Evolutionary conservation across 163 green algal genomes (phyloP).

Genomic region (Chlamydomonas reinhardtii): DNA sequence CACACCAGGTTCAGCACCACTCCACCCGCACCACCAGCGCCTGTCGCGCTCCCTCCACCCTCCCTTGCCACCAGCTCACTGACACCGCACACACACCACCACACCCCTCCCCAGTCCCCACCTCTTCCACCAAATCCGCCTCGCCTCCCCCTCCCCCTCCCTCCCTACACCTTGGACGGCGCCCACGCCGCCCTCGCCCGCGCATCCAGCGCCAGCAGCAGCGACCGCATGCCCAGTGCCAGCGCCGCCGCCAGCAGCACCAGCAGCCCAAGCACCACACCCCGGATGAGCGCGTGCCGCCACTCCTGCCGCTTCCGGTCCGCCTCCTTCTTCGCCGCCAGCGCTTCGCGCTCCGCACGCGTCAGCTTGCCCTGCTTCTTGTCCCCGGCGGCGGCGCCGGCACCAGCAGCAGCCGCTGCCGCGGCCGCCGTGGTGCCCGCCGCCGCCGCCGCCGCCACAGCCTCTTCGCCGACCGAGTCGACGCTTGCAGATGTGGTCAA

Average conservation of each 20-base stretch:
- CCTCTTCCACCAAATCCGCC: too few species aligned
- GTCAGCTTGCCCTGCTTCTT: slow-evolving; percentile 26
- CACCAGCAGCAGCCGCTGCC: slow-evolving; percentile 17
- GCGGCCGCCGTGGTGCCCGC: not conserved
- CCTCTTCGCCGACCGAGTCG: not conserved
- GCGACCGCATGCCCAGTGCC: not conserved
- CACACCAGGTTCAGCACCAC: too few species aligned
- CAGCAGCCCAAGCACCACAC: slow-evolving; percentile 8
- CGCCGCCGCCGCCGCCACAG: not conserved
- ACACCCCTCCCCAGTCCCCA: too few species aligned
- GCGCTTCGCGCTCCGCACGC: slow-evolving; percentile 58
- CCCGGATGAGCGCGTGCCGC: slow-evolving; percentile 19
- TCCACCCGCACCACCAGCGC: too few species aligned
- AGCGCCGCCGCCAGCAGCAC: slow-evolving; percentile 14
- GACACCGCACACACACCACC: too few species aligned
- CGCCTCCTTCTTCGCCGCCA: slow-evolving; percentile 51
- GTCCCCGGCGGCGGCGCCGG: too few species aligned
- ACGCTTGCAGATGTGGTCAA: not conserved
- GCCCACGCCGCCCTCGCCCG: not conserved
- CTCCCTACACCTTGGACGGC: not conserved
- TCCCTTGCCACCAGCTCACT: too few species aligned
- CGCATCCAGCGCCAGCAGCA: slow-evolving; percentile 3
- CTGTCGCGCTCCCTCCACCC: too few species aligned
- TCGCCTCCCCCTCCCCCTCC: too few species aligned
- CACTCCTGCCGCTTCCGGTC: slow-evolving; percentile 45